Conservation (phyloP, 2,329 filamentous ascomycete genomes). For the Hortaea werneckii region DNA sequence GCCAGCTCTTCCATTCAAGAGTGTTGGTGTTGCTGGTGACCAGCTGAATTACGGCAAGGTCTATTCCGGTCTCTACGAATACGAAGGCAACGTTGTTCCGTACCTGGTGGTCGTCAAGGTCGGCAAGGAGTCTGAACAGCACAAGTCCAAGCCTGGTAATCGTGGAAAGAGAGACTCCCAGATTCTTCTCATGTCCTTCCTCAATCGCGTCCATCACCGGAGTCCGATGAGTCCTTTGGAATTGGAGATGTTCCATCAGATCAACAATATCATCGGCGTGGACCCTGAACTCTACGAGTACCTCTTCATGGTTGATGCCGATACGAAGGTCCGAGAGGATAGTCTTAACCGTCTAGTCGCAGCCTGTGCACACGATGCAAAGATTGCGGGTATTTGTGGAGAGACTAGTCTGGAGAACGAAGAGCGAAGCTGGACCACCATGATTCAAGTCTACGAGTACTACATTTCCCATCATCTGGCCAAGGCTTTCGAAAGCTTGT, state of each 20-base stretch:
- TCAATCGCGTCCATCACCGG: conserved; percentile 94
- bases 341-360: conserved; percentile 87
- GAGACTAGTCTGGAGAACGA: conserved; percentile 96
- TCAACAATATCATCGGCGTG: conserved; percentile 98
- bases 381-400: conserved; percentile 94
- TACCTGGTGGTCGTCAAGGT: conserved; percentile 95
- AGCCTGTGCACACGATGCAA: conserved; percentile 83
- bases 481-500: conserved; percentile 95
- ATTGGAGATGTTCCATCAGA: conserved; percentile 96
- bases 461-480: conserved; percentile 96
- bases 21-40: conserved; percentile 75
- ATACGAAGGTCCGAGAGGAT: conserved; percentile 88
- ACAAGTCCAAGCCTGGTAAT: conserved; percentile 87
- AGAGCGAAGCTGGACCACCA: conserved; percentile 93
- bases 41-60: conserved; percentile 98
- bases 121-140: conserved; percentile 90
- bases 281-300: conserved; percentile 97
- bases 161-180: conserved; percentile 98
- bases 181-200: conserved; percentile 89
- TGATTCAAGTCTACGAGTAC: conserved; percentile 99
- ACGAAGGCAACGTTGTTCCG: conserved; percentile 91
- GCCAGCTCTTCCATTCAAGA: conserved; percentile 87
- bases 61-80: conserved; percentile 95
- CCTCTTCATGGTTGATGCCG: conserved; percentile 92
- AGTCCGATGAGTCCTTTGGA: conserved; percentile 91